phyloP scores from a whole-genome alignment of 1,284 basidiomycete species.

The Lentinula novae-zelandiae region DNA sequence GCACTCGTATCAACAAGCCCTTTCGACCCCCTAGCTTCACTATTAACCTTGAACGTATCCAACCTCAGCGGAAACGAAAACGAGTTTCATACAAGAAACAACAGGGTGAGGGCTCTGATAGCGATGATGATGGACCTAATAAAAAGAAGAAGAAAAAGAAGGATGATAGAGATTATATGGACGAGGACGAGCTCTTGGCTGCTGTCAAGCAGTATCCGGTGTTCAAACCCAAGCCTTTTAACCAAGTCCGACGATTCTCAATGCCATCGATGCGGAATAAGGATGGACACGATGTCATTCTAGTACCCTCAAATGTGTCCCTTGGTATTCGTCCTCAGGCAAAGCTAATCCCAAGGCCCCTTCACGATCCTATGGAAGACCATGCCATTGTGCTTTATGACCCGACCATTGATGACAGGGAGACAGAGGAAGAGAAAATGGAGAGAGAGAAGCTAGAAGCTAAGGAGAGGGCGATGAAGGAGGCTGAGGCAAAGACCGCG shows the following conservation, averaged over 20 bases:
- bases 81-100: constrained; percentile 78
- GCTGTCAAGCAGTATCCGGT: constrained; percentile 79
- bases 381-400: constrained; percentile 98
- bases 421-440: constrained; percentile 79
- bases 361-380: constrained; percentile 97
- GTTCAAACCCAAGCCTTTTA: constrained; percentile 81
- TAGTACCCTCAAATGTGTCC: constrained; percentile 67
- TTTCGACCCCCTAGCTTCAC: constrained; percentile 71
- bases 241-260: constrained; percentile 70
- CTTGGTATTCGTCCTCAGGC: constrained; percentile 85
- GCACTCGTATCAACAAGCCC: constrained; percentile 67
- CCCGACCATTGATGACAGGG: constrained; percentile 90
- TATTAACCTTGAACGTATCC: constrained; percentile 43
- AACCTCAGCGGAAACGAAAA: constrained; percentile 78
- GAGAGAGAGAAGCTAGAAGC: constrained; percentile 69
- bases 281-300: constrained; percentile 69
- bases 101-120: constrained; percentile 48
- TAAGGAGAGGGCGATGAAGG: constrained; percentile 59
- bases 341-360: constrained; percentile 84
- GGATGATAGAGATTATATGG: constrained; percentile 51
- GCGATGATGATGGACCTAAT: constrained; percentile 44
- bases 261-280: constrained; percentile 87
- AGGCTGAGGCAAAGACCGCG: constrained; percentile 60
- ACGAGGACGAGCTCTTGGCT: constrained; percentile 53
- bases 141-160: constrained; percentile 62